phyloP scores from a whole-genome alignment of 2,329 filamentous ascomycete species.

The Acephala macrosclerotiorum region DNA sequence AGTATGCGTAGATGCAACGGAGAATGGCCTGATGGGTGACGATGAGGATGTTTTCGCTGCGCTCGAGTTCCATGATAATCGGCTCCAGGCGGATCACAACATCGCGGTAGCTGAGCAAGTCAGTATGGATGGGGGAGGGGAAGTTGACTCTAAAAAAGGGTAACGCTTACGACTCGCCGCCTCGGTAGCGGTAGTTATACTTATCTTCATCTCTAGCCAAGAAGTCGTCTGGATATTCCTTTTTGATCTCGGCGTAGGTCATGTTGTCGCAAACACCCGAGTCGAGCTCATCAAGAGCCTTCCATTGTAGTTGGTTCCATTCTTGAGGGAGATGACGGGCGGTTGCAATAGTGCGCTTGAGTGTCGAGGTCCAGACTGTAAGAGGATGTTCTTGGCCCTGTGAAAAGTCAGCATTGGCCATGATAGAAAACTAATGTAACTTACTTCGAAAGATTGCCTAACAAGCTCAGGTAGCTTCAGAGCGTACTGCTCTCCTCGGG shows the following conservation, averaged over 20 bases:
- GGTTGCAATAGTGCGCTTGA: conserved; percentile 89
- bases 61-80: conserved; percentile 99
- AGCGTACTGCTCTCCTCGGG: conserved; percentile 87
- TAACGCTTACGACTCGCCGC: conserved; percentile 76
- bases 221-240: conserved; percentile 93
- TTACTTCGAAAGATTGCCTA: conserved; percentile 83
- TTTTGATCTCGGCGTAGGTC: conserved; percentile 87
- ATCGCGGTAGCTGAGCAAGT: conserved; percentile 71
- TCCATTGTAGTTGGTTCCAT: conserved; percentile 98
- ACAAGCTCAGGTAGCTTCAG: conserved; percentile 85
- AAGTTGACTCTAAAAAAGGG: not conserved
- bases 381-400: conserved; percentile 58
- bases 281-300: conserved; percentile 96
- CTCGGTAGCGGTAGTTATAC: conserved; percentile 98
- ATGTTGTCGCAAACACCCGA: conserved; percentile 95
- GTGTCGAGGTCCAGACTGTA: conserved; percentile 78
- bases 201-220: conserved; percentile 96
- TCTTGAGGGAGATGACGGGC: conserved; percentile 80
- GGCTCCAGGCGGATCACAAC: conserved; percentile 97
- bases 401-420: conserved; percentile 26
- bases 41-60: conserved; percentile 95
- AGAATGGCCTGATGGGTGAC: conserved; percentile 97
- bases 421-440: conserved; percentile 43
- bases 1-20: conserved; percentile 97
- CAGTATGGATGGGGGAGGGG: conserved; percentile 14